phyloP scores from a whole-genome alignment of 2,329 filamentous ascomycete genomes.

The Xylaria sp. region DNA sequence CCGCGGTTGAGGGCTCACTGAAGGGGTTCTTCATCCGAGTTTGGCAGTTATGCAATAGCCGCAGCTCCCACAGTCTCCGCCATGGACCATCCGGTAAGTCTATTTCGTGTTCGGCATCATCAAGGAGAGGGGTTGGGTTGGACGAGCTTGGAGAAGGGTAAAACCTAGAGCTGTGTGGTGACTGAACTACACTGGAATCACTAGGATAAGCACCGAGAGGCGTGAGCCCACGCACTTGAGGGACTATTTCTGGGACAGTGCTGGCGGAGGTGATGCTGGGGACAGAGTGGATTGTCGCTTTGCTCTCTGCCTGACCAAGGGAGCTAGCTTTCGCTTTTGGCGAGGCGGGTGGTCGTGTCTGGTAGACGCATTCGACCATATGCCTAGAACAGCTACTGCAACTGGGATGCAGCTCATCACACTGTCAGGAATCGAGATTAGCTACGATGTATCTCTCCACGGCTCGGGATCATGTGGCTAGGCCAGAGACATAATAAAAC shows the following conservation, averaged over 20 bases:
- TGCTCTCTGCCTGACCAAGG: slow-evolving; percentile 27
- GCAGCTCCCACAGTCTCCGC: slow-evolving; percentile 53
- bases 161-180: slow-evolving; percentile 37
- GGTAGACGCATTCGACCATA: slow-evolving; percentile 49
- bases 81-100: slow-evolving; percentile 51
- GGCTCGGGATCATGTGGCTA: neutral
- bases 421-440: slow-evolving; percentile 39
- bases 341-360: slow-evolving; percentile 33
- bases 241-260: slow-evolving; percentile 25
- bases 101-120: slow-evolving; percentile 43
- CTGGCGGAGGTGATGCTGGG: slow-evolving; percentile 15
- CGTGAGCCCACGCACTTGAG: slow-evolving; percentile 15
- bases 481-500: slow-evolving; percentile 3
- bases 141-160: slow-evolving; percentile 44
- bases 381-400: slow-evolving; percentile 49
- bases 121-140: slow-evolving; percentile 38
- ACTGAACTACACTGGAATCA: slow-evolving; percentile 35
- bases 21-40: slow-evolving; percentile 48
- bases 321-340: slow-evolving; percentile 26
- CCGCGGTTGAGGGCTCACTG: slow-evolving; percentile 35
- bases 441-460: slow-evolving; percentile 8
- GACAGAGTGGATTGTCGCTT: slow-evolving; percentile 24
- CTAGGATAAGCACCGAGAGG: slow-evolving; percentile 27
- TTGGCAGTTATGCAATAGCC: slow-evolving; percentile 52
- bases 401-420: slow-evolving; percentile 48